phyloP scores from a whole-genome alignment of 176 grass and related monocot species.

The Oryza rufipogon region DNA sequence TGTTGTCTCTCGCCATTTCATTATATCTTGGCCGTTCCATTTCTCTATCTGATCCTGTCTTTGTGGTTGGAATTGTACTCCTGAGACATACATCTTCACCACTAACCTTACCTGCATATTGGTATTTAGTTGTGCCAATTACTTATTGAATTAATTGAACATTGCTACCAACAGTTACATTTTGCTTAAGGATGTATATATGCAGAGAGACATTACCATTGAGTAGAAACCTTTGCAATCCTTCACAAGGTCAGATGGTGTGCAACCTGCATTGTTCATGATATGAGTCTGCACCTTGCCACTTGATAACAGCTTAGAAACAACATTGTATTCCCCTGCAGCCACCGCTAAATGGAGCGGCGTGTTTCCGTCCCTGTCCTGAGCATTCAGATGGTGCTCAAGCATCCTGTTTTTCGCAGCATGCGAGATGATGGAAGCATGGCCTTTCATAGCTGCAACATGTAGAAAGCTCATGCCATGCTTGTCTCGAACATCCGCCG shows the following conservation, averaged over 20 bases:
- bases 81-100: slow-evolving; percentile 28
- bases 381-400: slow-evolving; percentile 32
- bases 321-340: not conserved
- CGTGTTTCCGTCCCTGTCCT: slow-evolving; percentile 54
- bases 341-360: slow-evolving; percentile 41
- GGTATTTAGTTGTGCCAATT: not conserved
- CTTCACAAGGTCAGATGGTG: slow-evolving; percentile 29
- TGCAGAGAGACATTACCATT: slow-evolving; percentile 38
- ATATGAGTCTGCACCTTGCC: slow-evolving; percentile 25
- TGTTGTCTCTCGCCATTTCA: slow-evolving; percentile 49
- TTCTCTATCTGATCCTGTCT: slow-evolving; percentile 55
- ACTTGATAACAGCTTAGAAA: slow-evolving; percentile 28
- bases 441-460: slow-evolving; percentile 26
- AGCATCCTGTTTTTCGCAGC: not conserved
- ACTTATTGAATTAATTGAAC: not conserved
- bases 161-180: not conserved
- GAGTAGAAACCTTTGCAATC: slow-evolving; percentile 39
- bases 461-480: slow-evolving; percentile 49
- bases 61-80: slow-evolving; percentile 43
- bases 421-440: not conserved
- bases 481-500: slow-evolving; percentile 38
- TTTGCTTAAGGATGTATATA: not conserved
- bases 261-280: slow-evolving; percentile 51
- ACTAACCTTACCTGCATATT: slow-evolving; percentile 29
- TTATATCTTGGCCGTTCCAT: slow-evolving; percentile 44